phyloP scores from a whole-genome alignment of 140 eudicot genomes.

The Oenanthe javanica region DNA sequence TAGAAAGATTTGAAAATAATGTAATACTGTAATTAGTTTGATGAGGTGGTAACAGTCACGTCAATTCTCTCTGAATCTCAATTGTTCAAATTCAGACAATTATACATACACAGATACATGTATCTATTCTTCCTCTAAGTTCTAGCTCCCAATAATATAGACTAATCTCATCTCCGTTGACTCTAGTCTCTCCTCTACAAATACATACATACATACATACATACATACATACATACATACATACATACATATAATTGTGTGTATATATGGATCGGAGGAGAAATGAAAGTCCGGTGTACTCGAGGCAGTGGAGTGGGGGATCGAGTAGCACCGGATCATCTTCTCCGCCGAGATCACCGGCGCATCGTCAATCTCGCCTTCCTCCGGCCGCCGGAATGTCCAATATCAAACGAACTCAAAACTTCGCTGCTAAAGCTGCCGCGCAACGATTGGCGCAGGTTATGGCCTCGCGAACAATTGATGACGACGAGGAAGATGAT shows the following conservation, averaged over 20 bases:
- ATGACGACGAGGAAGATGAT: constrained; percentile 70
- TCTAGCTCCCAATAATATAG: neutral
- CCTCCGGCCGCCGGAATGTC: constrained; percentile 63
- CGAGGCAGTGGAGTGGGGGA: constrained; percentile 88
- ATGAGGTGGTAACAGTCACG: neutral
- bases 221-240: neutral
- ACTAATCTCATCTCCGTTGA: neutral
- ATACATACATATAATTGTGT: neutral
- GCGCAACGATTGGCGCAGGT: constrained; percentile 90
- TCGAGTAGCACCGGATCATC: constrained; percentile 81
- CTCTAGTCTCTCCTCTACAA: neutral
- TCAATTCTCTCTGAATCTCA: neutral
- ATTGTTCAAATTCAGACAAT: neutral
- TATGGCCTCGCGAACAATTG: constrained; percentile 65
- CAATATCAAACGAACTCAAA: constrained; percentile 79
- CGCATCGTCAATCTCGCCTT: constrained; percentile 54
- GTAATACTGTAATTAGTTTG: no score
- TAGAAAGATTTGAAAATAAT: no score
- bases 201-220: neutral
- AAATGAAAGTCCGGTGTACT: constrained; percentile 75
- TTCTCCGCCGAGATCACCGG: constrained; percentile 81
- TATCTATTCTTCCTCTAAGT: neutral
- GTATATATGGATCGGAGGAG: constrained; percentile 73
- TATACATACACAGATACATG: neutral
- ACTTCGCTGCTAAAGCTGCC: constrained; percentile 96